Evolutionary conservation across 208 protist species (phyloP).

Genomic region (Kentomonas sorsogonicus): DNA sequence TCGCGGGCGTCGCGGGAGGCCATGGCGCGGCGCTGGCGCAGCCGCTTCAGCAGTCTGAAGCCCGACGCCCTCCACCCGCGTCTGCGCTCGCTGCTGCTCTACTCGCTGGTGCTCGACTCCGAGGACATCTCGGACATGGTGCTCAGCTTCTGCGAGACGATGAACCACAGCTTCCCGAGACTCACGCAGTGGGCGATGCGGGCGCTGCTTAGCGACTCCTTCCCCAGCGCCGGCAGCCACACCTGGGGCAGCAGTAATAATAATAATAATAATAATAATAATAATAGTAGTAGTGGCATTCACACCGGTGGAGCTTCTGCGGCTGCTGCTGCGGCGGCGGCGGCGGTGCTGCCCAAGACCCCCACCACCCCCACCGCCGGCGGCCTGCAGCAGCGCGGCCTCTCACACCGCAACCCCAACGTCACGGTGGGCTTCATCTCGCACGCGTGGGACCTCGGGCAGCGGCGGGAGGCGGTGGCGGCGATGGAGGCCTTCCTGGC

Average conservation of each 20-base stretch:
- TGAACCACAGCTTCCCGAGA: constrained; percentile 67
- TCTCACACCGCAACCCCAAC: constrained; percentile 17
- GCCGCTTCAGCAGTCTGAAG: constrained; percentile 81
- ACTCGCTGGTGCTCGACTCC: constrained; percentile 91
- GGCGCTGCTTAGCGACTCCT: constrained; percentile 58
- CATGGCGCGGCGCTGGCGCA: constrained; percentile 71
- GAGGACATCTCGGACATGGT: constrained; percentile 93
- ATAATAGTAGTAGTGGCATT: background rate
- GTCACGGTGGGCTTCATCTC: constrained; percentile 74
- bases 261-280: background rate
- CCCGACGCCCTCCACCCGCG: constrained; percentile 91
- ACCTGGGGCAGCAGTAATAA: background rate
- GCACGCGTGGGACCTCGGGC: constrained; percentile 75
- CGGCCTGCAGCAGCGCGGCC: constrained; percentile 7
- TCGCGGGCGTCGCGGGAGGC: constrained; percentile 52
- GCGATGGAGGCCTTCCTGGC: constrained; percentile 74
- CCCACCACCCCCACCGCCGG: background rate
- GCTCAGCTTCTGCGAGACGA: constrained; percentile 93
- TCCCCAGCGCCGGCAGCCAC: constrained; percentile 9
- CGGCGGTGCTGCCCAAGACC: background rate
- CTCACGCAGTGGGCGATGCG: constrained; percentile 84
- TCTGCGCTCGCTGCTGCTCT: constrained; percentile 94
- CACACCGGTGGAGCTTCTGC: constrained; percentile 22
- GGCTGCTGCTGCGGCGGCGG: too few species aligned
- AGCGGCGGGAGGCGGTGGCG: constrained; percentile 65